Conservation (phyloP, 768 basidiomycete species). For the Amanita pallidorosea region DNA sequence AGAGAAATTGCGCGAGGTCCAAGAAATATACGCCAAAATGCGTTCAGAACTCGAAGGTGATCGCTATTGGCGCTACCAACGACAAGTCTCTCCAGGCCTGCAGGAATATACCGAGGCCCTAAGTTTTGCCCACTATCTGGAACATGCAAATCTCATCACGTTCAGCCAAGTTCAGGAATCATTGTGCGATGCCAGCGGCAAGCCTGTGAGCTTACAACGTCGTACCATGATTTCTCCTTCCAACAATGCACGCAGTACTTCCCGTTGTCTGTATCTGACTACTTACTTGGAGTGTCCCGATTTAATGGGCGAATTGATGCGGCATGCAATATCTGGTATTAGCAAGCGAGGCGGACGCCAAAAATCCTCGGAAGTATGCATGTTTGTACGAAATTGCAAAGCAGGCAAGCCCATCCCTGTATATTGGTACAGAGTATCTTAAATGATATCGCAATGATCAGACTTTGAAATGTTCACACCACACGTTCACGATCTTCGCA, state of each 20-base stretch:
- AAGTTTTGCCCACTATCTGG: constrained; percentile 80
- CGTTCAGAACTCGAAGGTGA: constrained; percentile 52
- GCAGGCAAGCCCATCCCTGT: constrained; percentile 33
- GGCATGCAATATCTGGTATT: constrained; percentile 82
- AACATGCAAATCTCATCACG: constrained; percentile 55
- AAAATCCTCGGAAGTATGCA: constrained; percentile 53
- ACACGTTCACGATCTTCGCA: constrained; percentile 59
- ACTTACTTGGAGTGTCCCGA: constrained; percentile 89
- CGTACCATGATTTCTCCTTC: not conserved
- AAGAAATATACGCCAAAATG: constrained; percentile 50
- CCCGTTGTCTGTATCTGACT: constrained; percentile 69
- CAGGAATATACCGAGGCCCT: constrained; percentile 96
- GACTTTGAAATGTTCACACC: constrained; percentile 76
- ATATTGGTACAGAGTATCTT: constrained; percentile 3
- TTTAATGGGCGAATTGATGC: constrained; percentile 95
- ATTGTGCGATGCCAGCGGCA: constrained; percentile 43
- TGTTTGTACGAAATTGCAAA: constrained; percentile 66
- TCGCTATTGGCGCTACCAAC: constrained; percentile 70
- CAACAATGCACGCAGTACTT: constrained; percentile 46
- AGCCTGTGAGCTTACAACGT: constrained; percentile 42
- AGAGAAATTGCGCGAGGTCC: constrained; percentile 59
- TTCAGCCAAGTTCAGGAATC: constrained; percentile 56
- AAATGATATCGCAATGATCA: constrained; percentile 14
- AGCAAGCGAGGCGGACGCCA: constrained; percentile 52
- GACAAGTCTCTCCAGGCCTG: constrained; percentile 66